phyloP scores from a whole-genome alignment of 192 early-diverging fungal genomes.

The Coemansia erecta region DNA sequence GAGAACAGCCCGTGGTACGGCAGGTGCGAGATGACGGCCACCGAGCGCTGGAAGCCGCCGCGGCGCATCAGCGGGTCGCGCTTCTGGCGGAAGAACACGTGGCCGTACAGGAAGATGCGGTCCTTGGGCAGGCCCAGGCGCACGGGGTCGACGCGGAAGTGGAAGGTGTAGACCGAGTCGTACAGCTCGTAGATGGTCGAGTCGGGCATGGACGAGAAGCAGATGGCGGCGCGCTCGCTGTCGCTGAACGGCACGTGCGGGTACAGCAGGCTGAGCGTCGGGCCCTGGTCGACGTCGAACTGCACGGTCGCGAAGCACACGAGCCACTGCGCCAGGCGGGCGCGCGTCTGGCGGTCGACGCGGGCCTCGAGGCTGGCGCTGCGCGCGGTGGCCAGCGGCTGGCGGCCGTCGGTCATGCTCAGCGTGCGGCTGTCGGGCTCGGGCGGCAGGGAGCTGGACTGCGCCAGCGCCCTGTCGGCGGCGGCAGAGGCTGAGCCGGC shows the following conservation, averaged over 20 bases:
- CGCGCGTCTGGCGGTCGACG: slow-evolving; percentile 30
- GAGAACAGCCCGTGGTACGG: slow-evolving; percentile 87
- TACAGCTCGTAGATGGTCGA: slow-evolving; percentile 73
- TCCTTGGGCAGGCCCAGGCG: slow-evolving; percentile 48
- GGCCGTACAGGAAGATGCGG: slow-evolving; percentile 63
- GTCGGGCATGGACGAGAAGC: slow-evolving; percentile 77
- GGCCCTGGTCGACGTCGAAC: slow-evolving; percentile 83
- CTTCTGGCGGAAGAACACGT: slow-evolving; percentile 94
- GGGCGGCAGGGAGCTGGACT: slow-evolving; percentile 12
- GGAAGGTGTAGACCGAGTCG: slow-evolving; percentile 72
- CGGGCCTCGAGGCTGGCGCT: slow-evolving; percentile 52
- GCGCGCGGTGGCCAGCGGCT: slow-evolving; percentile 25
- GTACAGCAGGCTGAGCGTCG: slow-evolving; percentile 69
- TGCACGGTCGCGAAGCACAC: slow-evolving; percentile 73
- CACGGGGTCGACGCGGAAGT: slow-evolving; percentile 60
- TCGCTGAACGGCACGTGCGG: slow-evolving; percentile 65
- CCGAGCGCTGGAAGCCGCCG: slow-evolving; percentile 91
- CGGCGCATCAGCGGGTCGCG: slow-evolving; percentile 79
- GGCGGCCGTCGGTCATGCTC: slow-evolving; percentile 35
- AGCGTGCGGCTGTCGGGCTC: slow-evolving; percentile 40
- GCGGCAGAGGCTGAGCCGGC: background rate
- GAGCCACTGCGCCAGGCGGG: slow-evolving; percentile 55
- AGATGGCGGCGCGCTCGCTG: slow-evolving; percentile 71
- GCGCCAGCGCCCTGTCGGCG: background rate
- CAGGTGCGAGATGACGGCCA: slow-evolving; percentile 85